Conservation (phyloP, 2,329 filamentous ascomycete species). For the Hyphodiscus sp. region DNA sequence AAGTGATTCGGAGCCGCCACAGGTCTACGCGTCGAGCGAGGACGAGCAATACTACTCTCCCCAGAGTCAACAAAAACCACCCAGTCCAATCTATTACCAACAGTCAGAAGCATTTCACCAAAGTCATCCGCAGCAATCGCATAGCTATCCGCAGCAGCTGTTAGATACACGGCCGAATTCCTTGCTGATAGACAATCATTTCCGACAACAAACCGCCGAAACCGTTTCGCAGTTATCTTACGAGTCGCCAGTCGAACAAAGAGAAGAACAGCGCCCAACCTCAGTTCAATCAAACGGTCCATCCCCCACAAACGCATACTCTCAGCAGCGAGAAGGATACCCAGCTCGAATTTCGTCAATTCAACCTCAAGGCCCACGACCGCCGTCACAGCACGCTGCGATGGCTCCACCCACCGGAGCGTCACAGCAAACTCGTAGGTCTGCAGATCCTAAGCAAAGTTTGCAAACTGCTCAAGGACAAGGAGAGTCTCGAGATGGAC, state of each 20-base stretch:
- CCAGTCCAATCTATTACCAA: constrained; percentile 23
- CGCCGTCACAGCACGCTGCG: constrained; percentile 20
- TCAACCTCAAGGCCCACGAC: constrained; percentile 20
- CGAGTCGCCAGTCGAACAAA: constrained; percentile 44
- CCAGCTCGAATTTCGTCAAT: constrained; percentile 23
- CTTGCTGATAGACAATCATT: constrained; percentile 24
- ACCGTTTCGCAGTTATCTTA: constrained; percentile 56
- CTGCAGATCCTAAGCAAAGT: constrained; percentile 24
- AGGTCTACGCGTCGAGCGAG: constrained; percentile 13
- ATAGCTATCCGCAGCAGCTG: constrained; percentile 24
- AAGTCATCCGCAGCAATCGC: constrained; percentile 20
- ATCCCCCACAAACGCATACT: constrained; percentile 17
- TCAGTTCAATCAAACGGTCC: constrained; percentile 27
- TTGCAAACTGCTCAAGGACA: constrained; percentile 18
- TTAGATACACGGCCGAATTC: constrained; percentile 28
- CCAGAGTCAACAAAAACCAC: constrained; percentile 21
- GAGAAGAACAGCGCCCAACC: constrained; percentile 25
- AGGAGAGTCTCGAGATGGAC: constrained; percentile 23
- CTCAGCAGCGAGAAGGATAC: constrained; percentile 17
- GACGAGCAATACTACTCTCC: constrained; percentile 32
- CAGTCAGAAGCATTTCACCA: constrained; percentile 21
- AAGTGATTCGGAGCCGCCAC: constrained; percentile 17
- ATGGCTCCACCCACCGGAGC: constrained; percentile 24
- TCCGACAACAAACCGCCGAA: constrained; percentile 46
- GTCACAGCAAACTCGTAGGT: constrained; percentile 24